Evolutionary conservation across 768 basidiomycete genomes (phyloP).

Genomic region (Lentinula boryana): DNA sequence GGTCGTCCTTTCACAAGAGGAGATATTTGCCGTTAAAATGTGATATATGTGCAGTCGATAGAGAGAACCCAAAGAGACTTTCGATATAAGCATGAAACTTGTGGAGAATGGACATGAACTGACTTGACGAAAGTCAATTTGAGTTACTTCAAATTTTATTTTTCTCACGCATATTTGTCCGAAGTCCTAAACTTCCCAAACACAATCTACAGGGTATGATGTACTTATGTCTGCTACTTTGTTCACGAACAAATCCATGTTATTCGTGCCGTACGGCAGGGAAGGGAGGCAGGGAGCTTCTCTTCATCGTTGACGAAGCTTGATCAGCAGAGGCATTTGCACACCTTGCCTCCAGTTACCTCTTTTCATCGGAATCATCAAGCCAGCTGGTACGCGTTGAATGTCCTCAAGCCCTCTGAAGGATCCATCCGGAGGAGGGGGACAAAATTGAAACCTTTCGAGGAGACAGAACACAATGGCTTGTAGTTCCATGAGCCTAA

Average conservation of each 20-base stretch:
- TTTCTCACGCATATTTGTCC: neutral
- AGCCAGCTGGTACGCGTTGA: neutral
- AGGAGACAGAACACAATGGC: conserved; percentile 31
- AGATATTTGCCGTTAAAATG: too few relatives aligned
- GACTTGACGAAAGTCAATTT: neutral
- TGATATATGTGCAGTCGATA: neutral
- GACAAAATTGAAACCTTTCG: conserved; percentile 32
- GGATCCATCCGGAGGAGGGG: neutral
- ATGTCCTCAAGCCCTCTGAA: neutral
- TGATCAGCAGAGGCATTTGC: neutral
- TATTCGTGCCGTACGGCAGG: too few relatives aligned
- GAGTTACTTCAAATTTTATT: neutral
- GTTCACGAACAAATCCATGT: too few relatives aligned
- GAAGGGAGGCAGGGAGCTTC: too few relatives aligned
- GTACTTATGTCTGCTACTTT: too few relatives aligned
- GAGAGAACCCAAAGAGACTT: neutral
- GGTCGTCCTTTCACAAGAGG: neutral
- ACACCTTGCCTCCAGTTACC: neutral
- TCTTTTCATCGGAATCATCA: neutral
- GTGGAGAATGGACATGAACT: neutral
- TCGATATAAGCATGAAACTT: conserved; percentile 1
- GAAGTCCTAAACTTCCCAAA: too few relatives aligned
- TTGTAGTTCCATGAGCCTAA: conserved; percentile 29
- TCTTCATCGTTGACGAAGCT: neutral
- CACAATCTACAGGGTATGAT: too few relatives aligned